Base-by-base conservation (phyloP, 2,329 filamentous ascomycete genomes). In the Aspergillus sp. region DNA sequence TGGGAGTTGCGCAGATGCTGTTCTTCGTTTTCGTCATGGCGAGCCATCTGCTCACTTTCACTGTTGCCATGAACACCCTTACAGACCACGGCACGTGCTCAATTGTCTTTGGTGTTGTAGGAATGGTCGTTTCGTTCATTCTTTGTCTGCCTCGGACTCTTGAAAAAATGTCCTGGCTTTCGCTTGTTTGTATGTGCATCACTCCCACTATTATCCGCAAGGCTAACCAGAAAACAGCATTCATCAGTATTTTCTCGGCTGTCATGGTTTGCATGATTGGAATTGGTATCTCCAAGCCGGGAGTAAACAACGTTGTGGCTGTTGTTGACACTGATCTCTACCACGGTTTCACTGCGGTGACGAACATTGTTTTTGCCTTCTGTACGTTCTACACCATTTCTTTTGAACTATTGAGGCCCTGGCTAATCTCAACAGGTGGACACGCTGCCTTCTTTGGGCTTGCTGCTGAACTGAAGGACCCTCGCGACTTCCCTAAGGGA, bases 331-430 rank as follows among this genome's bases (percentile, higher is more conserved):
- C 82, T 1, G 74, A 74, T 34, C 78, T 89, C 39, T 76, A 78
- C 45, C 77, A 83, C 44, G 85, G 78, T 18, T 87, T 89, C 67
- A 78, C 85, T 13, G 81, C 84, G 17, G 80, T 89, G 45, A 81
- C 78, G 66, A 90, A 90, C 75, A 90, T 91, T 53, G 80, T 89
- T 59, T 85, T 91, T 59, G 87, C 89, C 55, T 91, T 88, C 75
- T 80, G 85, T 77, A 67, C 68, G 74, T 26, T 22, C 76, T 18
- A 73, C 75, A 54, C 84, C 58, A 82, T 81, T 0, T 67, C 7
- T 6, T 17, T 3, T 3, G 13, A 20, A 20, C 13, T 17, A 1
- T 84, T 83, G 15, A 22, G 17, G 80, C 81, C 15, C 78, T n/a
- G 11, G 88, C 48, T 83, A 87, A 65, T 53, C 48, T 36, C 53